These are phyloP conservation scores for Penicillium palitans DNA, from an alignment of 2,329 filamentous ascomycete genomes.

Conservation along the genomic window DNA sequence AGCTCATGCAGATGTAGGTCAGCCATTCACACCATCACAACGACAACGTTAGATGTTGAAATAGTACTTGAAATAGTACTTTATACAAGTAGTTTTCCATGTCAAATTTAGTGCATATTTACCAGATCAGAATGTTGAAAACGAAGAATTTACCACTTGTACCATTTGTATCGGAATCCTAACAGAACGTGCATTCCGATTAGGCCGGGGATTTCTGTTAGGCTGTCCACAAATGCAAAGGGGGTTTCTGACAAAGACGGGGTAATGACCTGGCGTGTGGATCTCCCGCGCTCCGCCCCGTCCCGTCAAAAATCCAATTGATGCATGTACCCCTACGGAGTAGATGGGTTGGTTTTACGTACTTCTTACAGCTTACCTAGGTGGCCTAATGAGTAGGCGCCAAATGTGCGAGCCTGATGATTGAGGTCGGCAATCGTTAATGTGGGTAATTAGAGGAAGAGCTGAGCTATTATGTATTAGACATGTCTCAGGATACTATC, in stretches of 20 bases:
- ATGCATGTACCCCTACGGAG: background rate
- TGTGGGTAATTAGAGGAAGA: background rate
- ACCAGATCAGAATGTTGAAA: no score
- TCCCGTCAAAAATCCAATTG: background rate
- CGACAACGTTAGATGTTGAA: no score
- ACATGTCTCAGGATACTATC: background rate
- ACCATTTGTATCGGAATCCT: background rate
- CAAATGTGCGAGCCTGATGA: background rate
- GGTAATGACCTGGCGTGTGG: background rate
- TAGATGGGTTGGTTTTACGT: background rate
- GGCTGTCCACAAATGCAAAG: no score
- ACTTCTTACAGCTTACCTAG: background rate
- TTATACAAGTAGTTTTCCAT: no score
- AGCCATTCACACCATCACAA: background rate
- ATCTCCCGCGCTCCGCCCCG: background rate
- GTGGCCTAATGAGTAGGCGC: background rate
- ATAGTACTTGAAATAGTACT: no score
- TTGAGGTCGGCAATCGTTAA: background rate
- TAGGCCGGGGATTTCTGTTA: background rate
- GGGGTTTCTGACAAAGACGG: background rate
- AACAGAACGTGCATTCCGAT: background rate
- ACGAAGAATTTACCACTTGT: background rate
- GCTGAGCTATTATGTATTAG: background rate
- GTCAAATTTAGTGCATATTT: background rate
- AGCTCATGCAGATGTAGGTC: background rate